Evolutionary conservation across 345 rosid genomes (phyloP).

Genomic region (Bretschneidera sinensis): DNA sequence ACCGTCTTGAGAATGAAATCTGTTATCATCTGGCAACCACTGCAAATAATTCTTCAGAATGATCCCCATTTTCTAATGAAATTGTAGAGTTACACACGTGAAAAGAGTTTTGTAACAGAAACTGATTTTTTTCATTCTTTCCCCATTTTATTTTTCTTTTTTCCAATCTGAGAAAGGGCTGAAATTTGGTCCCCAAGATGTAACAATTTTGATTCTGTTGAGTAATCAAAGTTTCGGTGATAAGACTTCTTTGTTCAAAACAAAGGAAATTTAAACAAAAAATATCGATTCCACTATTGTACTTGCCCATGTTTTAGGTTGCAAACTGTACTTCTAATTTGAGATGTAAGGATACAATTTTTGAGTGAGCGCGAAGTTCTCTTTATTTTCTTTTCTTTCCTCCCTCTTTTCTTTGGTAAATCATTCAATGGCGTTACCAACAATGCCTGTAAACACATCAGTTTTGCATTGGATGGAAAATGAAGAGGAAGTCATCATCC

Average conservation of each 20-base stretch:
- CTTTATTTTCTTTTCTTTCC: not conserved
- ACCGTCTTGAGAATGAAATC: not conserved
- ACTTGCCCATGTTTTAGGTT: not conserved
- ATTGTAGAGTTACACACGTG: conserved; percentile 16
- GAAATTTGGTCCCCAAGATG: conserved; percentile 14
- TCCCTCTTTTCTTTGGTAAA: too few relatives aligned
- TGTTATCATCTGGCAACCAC: not conserved
- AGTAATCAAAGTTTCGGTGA: not conserved
- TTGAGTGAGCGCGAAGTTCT: not conserved
- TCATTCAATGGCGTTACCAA: too few relatives aligned
- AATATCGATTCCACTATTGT: not conserved
- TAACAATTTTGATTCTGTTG: conserved; percentile 6
- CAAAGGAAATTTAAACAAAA: not conserved
- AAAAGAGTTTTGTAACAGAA: conserved; percentile 6
- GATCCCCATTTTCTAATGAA: conserved; percentile 4
- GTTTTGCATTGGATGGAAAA: not conserved
- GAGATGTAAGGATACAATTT: not conserved
- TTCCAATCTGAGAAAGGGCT: conserved; percentile 1
- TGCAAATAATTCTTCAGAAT: conserved; percentile 6
- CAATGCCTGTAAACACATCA: too few relatives aligned
- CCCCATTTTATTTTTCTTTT: conserved; percentile 4
- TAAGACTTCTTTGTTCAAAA: not conserved
- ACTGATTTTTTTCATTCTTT: conserved; percentile 25
- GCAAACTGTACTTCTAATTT: not conserved
- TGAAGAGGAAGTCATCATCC: too few relatives aligned